Base-by-base conservation (phyloP, 352 stramenopile species). In the Phytophthora syringae region DNA sequence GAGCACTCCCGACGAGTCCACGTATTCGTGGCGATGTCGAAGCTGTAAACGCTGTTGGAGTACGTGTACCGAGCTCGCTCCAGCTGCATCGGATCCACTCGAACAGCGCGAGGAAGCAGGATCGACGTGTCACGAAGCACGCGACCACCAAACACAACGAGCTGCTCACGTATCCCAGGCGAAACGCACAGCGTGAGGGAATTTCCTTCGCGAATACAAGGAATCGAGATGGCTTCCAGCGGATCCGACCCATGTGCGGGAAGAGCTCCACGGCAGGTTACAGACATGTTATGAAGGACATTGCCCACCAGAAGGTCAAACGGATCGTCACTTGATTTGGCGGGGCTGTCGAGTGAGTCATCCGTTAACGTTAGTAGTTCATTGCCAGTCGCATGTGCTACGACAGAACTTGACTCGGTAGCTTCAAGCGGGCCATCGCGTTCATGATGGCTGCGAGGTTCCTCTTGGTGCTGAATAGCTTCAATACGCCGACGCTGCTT, bases 51-150 rank as follows among this genome's bases (percentile, higher is more conserved):
- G n/a, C 44, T 76, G 42, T 88, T 88, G 9, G 79, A 89, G 49
- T 86, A 88, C 2, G 65, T 75, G 62, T 89, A 90, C 7, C 78
- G 73, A 27, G 78, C 68, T 28, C 82, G 80, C 49, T 90, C 82
- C n/a, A 84, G 68, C 52, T 77, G 72, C 64, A 88, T 69, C 1
- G 74, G 66, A 13, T 86, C 76, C 2, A 59, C 37, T 11, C 68
- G 67, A 28, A 74, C 59, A n/a, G 60, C 65, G 21, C 60, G 49
- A 0, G 72, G 76, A 11, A 85, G 56, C 1, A 90, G 32, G 4
- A 77, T 60, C 12, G 82, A 80, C 5, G 79, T 64, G 54, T 91
- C 82, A 16, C 67, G 76, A 43, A 87, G 67, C 18, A 87, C 50
- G 2, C 82, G 76, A 0, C 82, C 82, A 10, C 82, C 82, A 51